Conservation (phyloP, 2,329 filamentous ascomycete genomes). For the Penicillium sp. region DNA sequence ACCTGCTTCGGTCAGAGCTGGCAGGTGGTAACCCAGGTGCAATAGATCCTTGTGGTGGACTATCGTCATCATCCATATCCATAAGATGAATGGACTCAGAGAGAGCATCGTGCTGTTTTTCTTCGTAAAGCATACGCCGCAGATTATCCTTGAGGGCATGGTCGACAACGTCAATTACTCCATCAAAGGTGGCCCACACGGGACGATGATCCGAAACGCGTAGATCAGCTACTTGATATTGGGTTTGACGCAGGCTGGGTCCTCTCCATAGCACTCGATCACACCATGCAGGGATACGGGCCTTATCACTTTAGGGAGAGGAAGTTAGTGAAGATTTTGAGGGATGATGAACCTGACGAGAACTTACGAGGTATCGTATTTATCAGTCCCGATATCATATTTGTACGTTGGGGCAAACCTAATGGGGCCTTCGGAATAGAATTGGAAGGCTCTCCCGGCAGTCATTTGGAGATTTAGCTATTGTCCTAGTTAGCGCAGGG, state of each 20-base stretch:
- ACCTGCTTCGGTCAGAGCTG: constrained; percentile 62
- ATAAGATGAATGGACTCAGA: constrained; percentile 20
- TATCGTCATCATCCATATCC: constrained; percentile 64
- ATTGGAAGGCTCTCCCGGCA: constrained; percentile 82
- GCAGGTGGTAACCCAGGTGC: constrained; percentile 71
- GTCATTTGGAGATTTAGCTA: constrained; percentile 93
- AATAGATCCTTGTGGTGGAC: constrained; percentile 78
- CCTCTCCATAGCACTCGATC: constrained; percentile 90
- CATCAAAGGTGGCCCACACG: constrained; percentile 86
- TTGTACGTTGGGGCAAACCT: constrained; percentile 94
- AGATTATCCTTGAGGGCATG: constrained; percentile 71
- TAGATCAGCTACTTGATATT: constrained; percentile 80
- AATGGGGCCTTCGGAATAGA: constrained; percentile 87
- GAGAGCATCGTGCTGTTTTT: constrained; percentile 59
- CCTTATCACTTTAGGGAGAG: constrained; percentile 72
- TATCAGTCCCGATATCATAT: constrained; percentile 83
- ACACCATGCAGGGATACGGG: constrained; percentile 94
- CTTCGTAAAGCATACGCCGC: constrained; percentile 71
- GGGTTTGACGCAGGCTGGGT: constrained; percentile 73
- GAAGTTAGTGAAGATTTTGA: neutral
- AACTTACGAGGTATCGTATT: constrained; percentile 83
- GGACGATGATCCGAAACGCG: constrained; percentile 95
- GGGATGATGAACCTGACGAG: neutral
- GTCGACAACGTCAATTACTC: constrained; percentile 77
- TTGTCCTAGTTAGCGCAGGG: constrained; percentile 34